Evolutionary conservation across 345 rosid genomes (phyloP).

Genomic region (Syzygium grande): DNA sequence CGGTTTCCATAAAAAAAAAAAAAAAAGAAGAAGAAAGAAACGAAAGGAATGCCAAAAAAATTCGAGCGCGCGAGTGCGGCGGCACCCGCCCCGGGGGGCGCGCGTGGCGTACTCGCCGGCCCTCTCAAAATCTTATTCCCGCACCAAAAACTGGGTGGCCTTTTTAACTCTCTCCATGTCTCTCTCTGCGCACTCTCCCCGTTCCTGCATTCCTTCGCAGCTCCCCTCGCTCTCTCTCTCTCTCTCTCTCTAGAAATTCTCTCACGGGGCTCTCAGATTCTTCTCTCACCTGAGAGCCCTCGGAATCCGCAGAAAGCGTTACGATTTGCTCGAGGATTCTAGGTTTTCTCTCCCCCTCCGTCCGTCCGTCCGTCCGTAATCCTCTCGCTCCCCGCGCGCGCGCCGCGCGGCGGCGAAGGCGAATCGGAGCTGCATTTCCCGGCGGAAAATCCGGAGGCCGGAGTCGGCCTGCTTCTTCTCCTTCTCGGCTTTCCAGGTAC

Average conservation of each 20-base stretch:
- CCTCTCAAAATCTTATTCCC: not conserved
- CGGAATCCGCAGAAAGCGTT: not conserved
- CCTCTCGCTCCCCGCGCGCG: not conserved
- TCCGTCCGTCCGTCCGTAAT: not conserved
- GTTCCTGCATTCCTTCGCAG: not conserved
- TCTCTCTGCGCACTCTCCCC: not conserved
- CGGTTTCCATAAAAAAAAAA: not conserved
- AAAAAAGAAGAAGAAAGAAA: too few relatives aligned
- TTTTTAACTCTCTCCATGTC: not conserved
- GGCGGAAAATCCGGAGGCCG: not conserved
- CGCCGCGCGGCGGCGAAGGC: too few relatives aligned
- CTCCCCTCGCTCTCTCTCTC: not conserved
- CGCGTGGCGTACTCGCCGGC: not conserved
- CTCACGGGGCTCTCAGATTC: not conserved
- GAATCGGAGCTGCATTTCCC: not conserved
- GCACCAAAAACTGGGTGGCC: not conserved
- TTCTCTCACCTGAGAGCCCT: not conserved
- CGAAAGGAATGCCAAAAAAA: accelerated
- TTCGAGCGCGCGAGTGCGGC: not conserved
- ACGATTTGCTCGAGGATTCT: not conserved
- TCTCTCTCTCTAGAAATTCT: not conserved
- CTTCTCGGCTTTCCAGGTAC: not conserved
- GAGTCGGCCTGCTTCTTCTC: not conserved
- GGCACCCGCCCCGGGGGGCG: not conserved
- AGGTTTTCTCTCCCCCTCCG: not conserved